Evolutionary conservation across 768 basidiomycete species (phyloP).

Genomic region (Suillus discolor): DNA sequence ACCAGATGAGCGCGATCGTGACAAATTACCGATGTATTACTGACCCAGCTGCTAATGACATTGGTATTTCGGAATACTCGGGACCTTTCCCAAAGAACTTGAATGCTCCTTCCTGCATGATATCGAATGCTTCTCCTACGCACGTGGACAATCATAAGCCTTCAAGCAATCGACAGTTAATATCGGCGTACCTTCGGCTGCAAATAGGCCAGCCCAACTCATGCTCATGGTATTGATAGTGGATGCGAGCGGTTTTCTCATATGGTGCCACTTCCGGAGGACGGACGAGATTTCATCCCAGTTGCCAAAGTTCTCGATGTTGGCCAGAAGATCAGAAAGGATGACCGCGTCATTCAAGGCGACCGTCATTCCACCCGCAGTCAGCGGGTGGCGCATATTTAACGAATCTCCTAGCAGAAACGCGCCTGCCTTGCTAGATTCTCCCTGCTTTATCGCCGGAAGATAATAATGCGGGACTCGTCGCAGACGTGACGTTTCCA

Average conservation of each 20-base stretch:
- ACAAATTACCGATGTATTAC: background rate
- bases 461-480: slow-evolving; percentile 93
- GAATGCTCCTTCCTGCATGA: background rate
- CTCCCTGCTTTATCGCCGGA: slow-evolving; percentile 67
- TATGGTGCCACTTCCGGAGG: slow-evolving; percentile 77
- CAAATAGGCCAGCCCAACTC: slow-evolving; percentile 88
- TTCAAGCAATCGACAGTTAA: background rate
- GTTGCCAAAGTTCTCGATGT: slow-evolving; percentile 42
- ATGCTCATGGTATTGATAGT: slow-evolving; percentile 89
- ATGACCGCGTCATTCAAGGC: slow-evolving; percentile 80
- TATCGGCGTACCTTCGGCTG: slow-evolving; percentile 72
- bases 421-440: slow-evolving; percentile 55
- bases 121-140: background rate
- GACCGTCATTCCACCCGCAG: slow-evolving; percentile 95
- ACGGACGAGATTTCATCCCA: slow-evolving; percentile 48
- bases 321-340: slow-evolving; percentile 57
- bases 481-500: slow-evolving; percentile 72
- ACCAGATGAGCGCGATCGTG: background rate
- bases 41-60: background rate
- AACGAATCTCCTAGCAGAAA: slow-evolving; percentile 88
- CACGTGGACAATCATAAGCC: background rate
- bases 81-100: background rate
- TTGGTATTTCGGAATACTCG: background rate
- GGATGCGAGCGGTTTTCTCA: slow-evolving; percentile 73
- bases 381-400: slow-evolving; percentile 97